Conservation (phyloP, 2,329 filamentous ascomycete species). For the Apiospora kogelbergensis region DNA sequence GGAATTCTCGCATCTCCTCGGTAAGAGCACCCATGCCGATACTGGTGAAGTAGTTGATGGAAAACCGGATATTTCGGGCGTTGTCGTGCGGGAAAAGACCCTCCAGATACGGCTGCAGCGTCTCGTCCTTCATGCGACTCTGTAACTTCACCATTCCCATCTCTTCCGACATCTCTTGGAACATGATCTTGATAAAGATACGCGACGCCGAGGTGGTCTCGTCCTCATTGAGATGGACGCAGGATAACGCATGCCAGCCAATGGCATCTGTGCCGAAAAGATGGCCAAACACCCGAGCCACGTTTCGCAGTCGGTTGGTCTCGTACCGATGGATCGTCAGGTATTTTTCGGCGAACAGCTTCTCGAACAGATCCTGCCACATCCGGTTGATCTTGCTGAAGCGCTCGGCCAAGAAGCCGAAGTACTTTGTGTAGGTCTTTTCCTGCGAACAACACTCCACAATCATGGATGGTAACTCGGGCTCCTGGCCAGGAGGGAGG, state of each 20-base stretch:
- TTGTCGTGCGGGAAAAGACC: conserved; percentile 91
- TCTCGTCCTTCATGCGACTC: conserved; percentile 74
- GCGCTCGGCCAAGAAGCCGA: conserved; percentile 88
- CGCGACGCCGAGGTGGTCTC: conserved; percentile 95
- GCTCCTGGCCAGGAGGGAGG: conserved; percentile 81
- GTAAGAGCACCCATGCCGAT: conserved; percentile 95
- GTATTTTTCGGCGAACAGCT: conserved; percentile 89
- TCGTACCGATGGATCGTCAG: conserved; percentile 97
- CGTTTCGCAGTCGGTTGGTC: conserved; percentile 91
- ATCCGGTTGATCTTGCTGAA: conserved; percentile 95
- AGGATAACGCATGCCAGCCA: conserved; percentile 85
- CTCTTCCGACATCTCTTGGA: conserved; percentile 87
- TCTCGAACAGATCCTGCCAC: conserved; percentile 91
- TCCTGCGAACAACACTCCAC: conserved; percentile 97
- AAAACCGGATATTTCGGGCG: conserved; percentile 87
- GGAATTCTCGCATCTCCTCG: conserved; percentile 88
- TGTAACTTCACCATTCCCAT: conserved; percentile 81
- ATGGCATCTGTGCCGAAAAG: conserved; percentile 85
- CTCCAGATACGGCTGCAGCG: conserved; percentile 73
- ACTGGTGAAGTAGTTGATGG: conserved; percentile 99
- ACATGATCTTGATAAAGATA: conserved; percentile 98
- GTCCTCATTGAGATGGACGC: conserved; percentile 90
- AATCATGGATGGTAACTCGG: conserved; percentile 93
- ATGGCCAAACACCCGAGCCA: conserved; percentile 92
- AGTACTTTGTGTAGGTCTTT: conserved; percentile 96